Conservation (phyloP, 805 yeast species). For the Suhomyces xylopsoci region DNA sequence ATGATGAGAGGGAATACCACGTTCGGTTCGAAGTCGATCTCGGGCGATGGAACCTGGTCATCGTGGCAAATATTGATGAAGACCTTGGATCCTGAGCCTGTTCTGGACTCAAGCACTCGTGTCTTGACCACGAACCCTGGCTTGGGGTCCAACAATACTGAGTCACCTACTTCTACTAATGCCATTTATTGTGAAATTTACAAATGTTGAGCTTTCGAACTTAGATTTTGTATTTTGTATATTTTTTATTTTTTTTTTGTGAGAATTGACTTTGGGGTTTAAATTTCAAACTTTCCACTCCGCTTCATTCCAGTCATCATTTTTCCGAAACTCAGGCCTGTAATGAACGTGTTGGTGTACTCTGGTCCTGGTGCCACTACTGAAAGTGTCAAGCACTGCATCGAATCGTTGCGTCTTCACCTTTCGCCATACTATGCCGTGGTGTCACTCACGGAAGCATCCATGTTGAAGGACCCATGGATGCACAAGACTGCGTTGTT, state of each 20-base stretch:
- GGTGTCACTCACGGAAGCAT: constrained; percentile 57
- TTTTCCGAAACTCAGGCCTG: background rate
- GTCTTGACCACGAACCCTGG: constrained; percentile 78
- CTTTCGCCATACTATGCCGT: constrained; percentile 91
- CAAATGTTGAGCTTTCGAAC: background rate
- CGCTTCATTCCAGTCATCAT: background rate
- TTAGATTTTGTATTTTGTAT: background rate
- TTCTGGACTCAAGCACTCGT: constrained; percentile 37
- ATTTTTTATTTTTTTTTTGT: background rate
- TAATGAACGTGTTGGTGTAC: constrained; percentile 37
- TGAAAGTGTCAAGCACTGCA: constrained; percentile 80
- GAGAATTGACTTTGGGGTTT: background rate
- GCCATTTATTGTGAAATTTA: constrained; percentile 3
- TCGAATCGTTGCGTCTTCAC: constrained; percentile 68
- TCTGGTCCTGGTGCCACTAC: constrained; percentile 74
- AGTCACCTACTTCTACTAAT: constrained; percentile 9
- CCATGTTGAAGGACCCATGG: constrained; percentile 86
- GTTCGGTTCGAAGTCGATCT: constrained; percentile 49
- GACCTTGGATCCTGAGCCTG: constrained; percentile 49
- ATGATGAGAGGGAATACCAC: constrained; percentile 60
- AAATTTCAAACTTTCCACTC: background rate
- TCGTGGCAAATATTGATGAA: constrained; percentile 79
- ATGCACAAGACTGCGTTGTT: constrained; percentile 68
- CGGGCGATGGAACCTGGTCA: constrained; percentile 61
- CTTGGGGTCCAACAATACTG: constrained; percentile 43